A percentile compares a stretch with the other conserved stretches of the same genome.
Evolutionary conservation across 106 monocot species (phyloP).

Genomic region (Acorus gramineus): DNA sequence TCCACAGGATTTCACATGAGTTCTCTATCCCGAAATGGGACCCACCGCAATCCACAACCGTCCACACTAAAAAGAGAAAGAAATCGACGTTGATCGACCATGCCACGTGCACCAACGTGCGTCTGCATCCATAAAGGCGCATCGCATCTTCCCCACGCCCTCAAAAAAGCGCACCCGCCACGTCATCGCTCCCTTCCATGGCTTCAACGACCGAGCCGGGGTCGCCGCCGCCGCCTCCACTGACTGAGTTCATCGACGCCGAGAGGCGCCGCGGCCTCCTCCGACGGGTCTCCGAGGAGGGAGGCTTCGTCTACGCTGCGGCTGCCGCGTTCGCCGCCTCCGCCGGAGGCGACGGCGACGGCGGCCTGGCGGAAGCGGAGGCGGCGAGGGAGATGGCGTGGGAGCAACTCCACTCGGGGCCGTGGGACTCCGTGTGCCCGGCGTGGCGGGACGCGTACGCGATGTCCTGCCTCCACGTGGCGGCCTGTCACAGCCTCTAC

Average conservation of each 20-base stretch:
- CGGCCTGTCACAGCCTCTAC: slow-evolving; percentile 19
- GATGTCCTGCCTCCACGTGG: slow-evolving; percentile 57
- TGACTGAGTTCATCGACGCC: slow-evolving; percentile 2
- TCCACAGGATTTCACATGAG: too few relatives aligned
- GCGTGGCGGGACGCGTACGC: slow-evolving; percentile 77
- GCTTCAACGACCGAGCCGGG: neutral
- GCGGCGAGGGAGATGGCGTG: slow-evolving; percentile 82
- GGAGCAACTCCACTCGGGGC: slow-evolving; percentile 75
- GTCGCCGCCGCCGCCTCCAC: neutral
- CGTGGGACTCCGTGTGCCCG: slow-evolving; percentile 47
- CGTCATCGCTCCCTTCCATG: neutral
- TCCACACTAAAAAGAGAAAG: too few relatives aligned
- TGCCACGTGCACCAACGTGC: too few relatives aligned
- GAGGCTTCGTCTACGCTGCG: slow-evolving; percentile 55
- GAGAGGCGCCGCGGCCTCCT: slow-evolving; percentile 25
- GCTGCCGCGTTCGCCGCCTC: slow-evolving; percentile 44
- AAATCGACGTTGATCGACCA: too few relatives aligned
- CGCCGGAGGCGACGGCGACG: slow-evolving; percentile 46
- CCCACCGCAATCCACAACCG: too few relatives aligned
- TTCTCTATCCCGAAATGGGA: too few relatives aligned
- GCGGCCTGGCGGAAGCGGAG: slow-evolving; percentile 55
- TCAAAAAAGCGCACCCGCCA: too few relatives aligned
- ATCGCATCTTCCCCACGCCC: too few relatives aligned
- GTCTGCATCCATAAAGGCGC: too few relatives aligned
- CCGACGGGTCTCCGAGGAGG: slow-evolving; percentile 43